Percentiles rank a stretch among this genome's conserved stretches.
These are phyloP conservation scores for Physcia stellaris DNA, from an alignment of 495 filamentous ascomycete genomes.

Conservation along the genomic window DNA sequence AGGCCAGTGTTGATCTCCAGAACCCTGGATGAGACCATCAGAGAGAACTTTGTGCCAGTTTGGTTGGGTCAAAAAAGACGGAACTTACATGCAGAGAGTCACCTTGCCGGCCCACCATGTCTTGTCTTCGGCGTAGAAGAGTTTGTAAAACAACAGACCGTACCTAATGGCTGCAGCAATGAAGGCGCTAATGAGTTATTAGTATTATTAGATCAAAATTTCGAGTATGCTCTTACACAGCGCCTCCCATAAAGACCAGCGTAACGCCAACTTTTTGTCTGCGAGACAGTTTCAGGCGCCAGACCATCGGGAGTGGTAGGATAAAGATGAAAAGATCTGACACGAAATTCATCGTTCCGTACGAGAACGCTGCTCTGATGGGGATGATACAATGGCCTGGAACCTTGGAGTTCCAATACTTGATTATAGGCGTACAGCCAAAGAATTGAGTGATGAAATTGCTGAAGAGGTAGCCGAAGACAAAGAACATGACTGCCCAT, in stretches of 20 bases:
- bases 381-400: conserved; percentile 22
- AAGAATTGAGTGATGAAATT: conserved; percentile 23
- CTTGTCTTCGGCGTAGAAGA: too few relatives aligned
- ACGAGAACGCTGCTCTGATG: conserved; percentile 12
- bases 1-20: conserved; percentile 27
- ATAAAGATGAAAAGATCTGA: background rate
- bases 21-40: conserved; percentile 23
- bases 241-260: conserved; percentile 1
- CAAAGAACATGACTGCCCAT: conserved; percentile 22
- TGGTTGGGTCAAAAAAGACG: background rate
- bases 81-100: too few relatives aligned
- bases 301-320: conserved; percentile 1
- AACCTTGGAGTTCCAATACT: conserved; percentile 18
- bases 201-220: too few relatives aligned
- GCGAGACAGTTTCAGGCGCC: background rate
- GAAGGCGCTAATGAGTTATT: conserved; percentile 25
- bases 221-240: background rate
- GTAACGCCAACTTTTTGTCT: background rate
- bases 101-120: too few relatives aligned
- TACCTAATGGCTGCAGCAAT: conserved; percentile 22
- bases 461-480: conserved; percentile 21
- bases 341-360: conserved; percentile 3
- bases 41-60: conserved; percentile 4
- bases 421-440: conserved; percentile 23
- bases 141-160: conserved; percentile 11